A percentile compares a stretch with the other conserved stretches of the same genome.
Evolutionary conservation across 2,329 filamentous ascomycete genomes (phyloP).

Genomic region (Epichloe brachyelytri): DNA sequence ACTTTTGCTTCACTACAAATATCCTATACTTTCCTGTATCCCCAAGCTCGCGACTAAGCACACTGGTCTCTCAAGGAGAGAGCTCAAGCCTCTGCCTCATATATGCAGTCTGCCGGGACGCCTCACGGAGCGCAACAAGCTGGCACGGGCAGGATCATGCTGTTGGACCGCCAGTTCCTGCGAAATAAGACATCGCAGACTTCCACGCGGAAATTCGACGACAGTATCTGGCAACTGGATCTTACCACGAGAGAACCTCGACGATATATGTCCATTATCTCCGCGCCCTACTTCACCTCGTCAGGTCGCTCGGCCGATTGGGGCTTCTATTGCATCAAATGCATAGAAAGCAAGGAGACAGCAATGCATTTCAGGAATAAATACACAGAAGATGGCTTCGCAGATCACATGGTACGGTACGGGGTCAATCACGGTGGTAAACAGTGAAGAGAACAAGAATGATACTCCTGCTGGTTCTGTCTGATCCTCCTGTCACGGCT

Average conservation of each 20-base stretch:
- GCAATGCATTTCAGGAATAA: constrained; percentile 6
- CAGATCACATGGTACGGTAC: neutral
- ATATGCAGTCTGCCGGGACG: constrained; percentile 7
- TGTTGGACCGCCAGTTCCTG: constrained; percentile 5
- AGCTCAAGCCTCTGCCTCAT: neutral
- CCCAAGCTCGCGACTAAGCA: neutral
- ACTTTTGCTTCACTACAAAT: constrained; percentile 21
- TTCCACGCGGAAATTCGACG: neutral
- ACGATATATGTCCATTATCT: constrained; percentile 8
- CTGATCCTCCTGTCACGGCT: no score
- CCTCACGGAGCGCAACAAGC: constrained; percentile 3
- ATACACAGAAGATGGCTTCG: constrained; percentile 3
- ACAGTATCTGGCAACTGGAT: neutral
- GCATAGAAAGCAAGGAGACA: constrained; percentile 2
- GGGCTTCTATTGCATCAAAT: constrained; percentile 7
- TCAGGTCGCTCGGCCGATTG: constrained; percentile 5
- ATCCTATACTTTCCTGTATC: constrained; percentile 18
- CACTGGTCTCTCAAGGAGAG: neutral
- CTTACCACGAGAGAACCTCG: constrained; percentile 5
- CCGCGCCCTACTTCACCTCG: constrained; percentile 7
- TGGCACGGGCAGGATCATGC: constrained; percentile 2
- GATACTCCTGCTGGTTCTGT: no score
- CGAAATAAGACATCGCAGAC: neutral
- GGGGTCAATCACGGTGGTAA: no score
- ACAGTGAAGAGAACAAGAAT: no score